Evolutionary conservation across 177 flowering plant genomes (phyloP).

Genomic region (Vitis hybrid): DNA sequence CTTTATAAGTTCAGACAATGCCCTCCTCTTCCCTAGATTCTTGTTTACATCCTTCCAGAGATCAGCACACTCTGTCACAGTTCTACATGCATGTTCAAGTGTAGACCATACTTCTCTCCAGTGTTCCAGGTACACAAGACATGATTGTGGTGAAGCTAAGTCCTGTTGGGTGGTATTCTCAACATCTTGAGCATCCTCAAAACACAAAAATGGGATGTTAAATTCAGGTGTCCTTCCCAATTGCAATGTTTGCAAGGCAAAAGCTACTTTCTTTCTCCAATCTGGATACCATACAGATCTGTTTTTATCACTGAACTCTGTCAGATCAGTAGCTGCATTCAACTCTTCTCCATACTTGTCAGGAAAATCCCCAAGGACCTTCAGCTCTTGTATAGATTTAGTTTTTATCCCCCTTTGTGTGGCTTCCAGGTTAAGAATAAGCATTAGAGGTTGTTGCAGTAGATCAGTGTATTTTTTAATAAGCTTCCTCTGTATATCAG

Average conservation of each 20-base stretch:
- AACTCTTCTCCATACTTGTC: slow-evolving; percentile 21
- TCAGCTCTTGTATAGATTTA: slow-evolving; percentile 21
- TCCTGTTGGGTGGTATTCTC: slow-evolving; percentile 15
- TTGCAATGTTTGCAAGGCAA: slow-evolving; percentile 21
- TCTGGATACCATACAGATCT: slow-evolving; percentile 46
- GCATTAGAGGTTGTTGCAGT: slow-evolving; percentile 68
- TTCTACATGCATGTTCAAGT: slow-evolving; percentile 42
- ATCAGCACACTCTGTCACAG: slow-evolving; percentile 37
- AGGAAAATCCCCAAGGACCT: slow-evolving; percentile 16
- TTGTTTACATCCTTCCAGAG: slow-evolving; percentile 56
- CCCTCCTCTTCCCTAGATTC: slow-evolving; percentile 65
- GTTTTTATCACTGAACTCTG: slow-evolving; percentile 30
- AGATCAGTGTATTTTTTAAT: slow-evolving; percentile 17
- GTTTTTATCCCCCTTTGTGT: slow-evolving; percentile 25
- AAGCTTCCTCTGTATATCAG: too few relatives aligned
- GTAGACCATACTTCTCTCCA: slow-evolving; percentile 45
- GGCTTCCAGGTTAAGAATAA: slow-evolving; percentile 46
- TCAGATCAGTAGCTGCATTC: slow-evolving; percentile 24
- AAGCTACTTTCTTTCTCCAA: slow-evolving; percentile 42
- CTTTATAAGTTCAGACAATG: slow-evolving; percentile 60
- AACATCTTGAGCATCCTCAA: slow-evolving; percentile 23
- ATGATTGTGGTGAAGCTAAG: slow-evolving; percentile 20
- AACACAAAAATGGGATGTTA: not conserved
- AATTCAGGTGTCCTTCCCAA: slow-evolving; percentile 7
- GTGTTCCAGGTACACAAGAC: slow-evolving; percentile 33